phyloP scores from a whole-genome alignment of 768 basidiomycete genomes.

The Cystobasidiopsis lactophilus region DNA sequence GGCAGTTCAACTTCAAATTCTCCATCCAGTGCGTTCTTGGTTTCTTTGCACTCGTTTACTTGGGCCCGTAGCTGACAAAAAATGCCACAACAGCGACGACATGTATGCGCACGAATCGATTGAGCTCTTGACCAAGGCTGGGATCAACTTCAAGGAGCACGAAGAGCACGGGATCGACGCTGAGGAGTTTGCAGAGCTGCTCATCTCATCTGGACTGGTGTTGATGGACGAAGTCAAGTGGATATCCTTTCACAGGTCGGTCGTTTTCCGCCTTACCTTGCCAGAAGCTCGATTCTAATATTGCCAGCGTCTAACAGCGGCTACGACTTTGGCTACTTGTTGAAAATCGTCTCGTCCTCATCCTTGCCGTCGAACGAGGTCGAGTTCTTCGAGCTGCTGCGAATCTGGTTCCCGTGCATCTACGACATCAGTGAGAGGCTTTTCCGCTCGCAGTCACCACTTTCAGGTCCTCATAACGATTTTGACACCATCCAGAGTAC shows the following conservation, averaged over 20 bases:
- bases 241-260: conserved; percentile 95
- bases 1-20: conserved; percentile 99
- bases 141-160: conserved; percentile 84
- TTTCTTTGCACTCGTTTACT: background rate
- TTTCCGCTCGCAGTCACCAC: background rate
- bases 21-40: conserved; percentile 43
- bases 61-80: too few species aligned
- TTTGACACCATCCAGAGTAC: conserved; percentile 27
- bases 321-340: conserved; percentile 96
- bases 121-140: conserved; percentile 79
- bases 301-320: conserved; percentile 36
- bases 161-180: conserved; percentile 78
- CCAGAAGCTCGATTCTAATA: background rate
- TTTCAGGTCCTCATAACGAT: too few species aligned
- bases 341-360: conserved; percentile 59
- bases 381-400: conserved; percentile 65
- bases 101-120: conserved; percentile 98
- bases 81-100: conserved; percentile 44
- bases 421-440: conserved; percentile 59
- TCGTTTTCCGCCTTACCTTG: background rate
- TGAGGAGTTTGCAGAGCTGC: conserved; percentile 84
- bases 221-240: conserved; percentile 70
- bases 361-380: conserved; percentile 75
- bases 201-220: conserved; percentile 91
- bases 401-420: conserved; percentile 81